A percentile compares a stretch with the other conserved stretches of the same genome.
Evolutionary conservation across 768 basidiomycete genomes (phyloP).

Genomic region (Mycena chlorophos): DNA sequence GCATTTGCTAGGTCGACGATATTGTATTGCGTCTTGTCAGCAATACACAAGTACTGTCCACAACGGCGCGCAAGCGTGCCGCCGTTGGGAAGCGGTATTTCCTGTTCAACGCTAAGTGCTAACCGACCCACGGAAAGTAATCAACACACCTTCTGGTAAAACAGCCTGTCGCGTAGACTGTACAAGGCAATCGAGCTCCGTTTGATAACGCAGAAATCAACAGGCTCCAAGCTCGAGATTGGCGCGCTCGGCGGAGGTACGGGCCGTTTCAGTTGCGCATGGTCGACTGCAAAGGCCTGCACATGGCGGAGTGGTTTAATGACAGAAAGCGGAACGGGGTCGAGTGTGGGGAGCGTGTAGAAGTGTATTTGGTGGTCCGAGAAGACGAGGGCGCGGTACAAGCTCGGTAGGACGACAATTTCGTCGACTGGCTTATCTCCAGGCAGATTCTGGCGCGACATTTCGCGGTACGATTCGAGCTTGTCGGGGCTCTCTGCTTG

Average conservation of each 20-base stretch:
- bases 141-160: constrained; percentile 54
- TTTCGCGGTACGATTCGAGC: constrained; percentile 62
- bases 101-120: constrained; percentile 40
- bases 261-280: constrained; percentile 61
- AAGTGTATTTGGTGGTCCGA: constrained; percentile 76
- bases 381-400: constrained; percentile 72
- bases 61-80: constrained; percentile 60
- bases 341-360: constrained; percentile 78
- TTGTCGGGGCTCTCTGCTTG: constrained; percentile 56
- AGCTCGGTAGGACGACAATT: constrained; percentile 74
- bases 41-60: constrained; percentile 68
- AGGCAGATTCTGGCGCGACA: constrained; percentile 70
- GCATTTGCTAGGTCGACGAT: constrained; percentile 77
- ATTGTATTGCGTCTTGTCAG: constrained; percentile 71
- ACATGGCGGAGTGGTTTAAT: constrained; percentile 84
- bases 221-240: constrained; percentile 43
- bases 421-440: constrained; percentile 74
- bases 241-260: constrained; percentile 42
- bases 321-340: constrained; percentile 55
- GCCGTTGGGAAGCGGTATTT: constrained; percentile 66
- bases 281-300: constrained; percentile 79
- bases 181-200: constrained; percentile 63
- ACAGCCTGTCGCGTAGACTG: constrained; percentile 61
- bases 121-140: neutral
- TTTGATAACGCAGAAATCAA: constrained; percentile 77